Base-by-base conservation (phyloP, 495 filamentous ascomycete species). In the Chlorociboria aeruginascens region DNA sequence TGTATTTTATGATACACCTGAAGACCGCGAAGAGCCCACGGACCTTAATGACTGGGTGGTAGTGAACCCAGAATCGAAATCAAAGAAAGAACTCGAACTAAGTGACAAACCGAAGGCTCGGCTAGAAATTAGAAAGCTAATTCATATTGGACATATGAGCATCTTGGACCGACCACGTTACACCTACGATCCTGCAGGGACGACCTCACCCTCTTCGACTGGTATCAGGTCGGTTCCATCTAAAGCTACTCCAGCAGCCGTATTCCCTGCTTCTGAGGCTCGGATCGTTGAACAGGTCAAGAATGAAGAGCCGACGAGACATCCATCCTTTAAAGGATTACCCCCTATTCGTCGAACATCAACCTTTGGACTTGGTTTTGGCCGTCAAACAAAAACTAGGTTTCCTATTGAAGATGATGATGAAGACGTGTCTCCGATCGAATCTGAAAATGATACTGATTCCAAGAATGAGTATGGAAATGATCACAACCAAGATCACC, bases 281-380 rank as follows among this genome's bases (percentile, higher is more conserved):
- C 8, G 28, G 11, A 20, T 10, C 12, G 38, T 40, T 2, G 10
- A 33, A 16, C 48, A 40, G 6, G 3, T 36, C 17, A 43, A 50
- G n/a, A 25, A 31, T 14, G 42, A 54, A 25, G 36, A 51, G 13
- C 34, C 32, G 35, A 41, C 33, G 6, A 36, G 25, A 7, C 16
- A n/a, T 2, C 69, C 68, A 35, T 61, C 64, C 33, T 68, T 68
- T 9, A 13, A 33, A 44, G 42, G 42, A 1, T 56, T 76, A 34
- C 73, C 73, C 11, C 71, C 72, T 10, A 72, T 77, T 49, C 67
- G 72, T 38, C 66, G 72, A 11, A 65, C 64, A 11, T 77, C 73
- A 13, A 71, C 71, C 9, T 70, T 75, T 53, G 63, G 65, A 42
- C 46, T 72, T 7, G 40, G 45, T 55, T 63, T 43, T 40, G 53